These are phyloP conservation scores for Nothophytophthora sp. DNA, from an alignment of 352 stramenopile species.

Conservation along the genomic window DNA sequence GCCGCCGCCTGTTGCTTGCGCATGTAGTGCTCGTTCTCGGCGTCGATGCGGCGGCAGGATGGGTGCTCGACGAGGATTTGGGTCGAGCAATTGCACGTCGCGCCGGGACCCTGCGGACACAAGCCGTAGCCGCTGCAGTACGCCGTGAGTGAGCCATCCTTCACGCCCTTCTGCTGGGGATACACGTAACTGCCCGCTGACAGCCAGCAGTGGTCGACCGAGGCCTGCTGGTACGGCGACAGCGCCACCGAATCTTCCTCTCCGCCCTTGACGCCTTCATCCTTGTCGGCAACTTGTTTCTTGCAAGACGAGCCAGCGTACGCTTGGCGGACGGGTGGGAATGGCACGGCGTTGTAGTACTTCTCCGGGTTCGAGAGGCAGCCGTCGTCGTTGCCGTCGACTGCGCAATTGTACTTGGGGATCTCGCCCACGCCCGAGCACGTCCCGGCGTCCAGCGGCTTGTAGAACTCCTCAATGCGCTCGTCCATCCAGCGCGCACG, in stretches of 20 bases:
- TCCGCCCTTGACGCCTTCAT: constrained; percentile 11
- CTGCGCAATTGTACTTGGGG: constrained; percentile 70
- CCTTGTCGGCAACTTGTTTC: constrained; percentile 16
- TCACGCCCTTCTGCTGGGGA: constrained; percentile 56
- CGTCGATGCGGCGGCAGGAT: constrained; percentile 68
- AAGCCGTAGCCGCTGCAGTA: constrained; percentile 72
- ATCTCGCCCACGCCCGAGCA: constrained; percentile 66
- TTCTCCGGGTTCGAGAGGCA: constrained; percentile 54
- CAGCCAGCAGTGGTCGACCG: constrained; percentile 75
- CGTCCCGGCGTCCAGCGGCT: constrained; percentile 46
- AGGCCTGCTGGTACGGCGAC: constrained; percentile 39
- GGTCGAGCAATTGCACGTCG: constrained; percentile 54
- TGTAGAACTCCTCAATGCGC: constrained; percentile 70
- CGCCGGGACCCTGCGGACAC: constrained; percentile 54
- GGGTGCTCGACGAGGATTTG: constrained; percentile 41
- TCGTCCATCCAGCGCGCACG: constrained; percentile 76
- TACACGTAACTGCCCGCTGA: constrained; percentile 61
- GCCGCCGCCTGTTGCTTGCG: constrained; percentile 14
- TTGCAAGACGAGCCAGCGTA: constrained; percentile 43
- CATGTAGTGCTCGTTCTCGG: constrained; percentile 42
- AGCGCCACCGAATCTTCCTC: constrained; percentile 14
- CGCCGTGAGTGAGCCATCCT: constrained; percentile 54
- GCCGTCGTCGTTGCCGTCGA: constrained; percentile 57
- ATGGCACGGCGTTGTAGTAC: constrained; percentile 63
- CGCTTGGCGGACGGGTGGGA: constrained; percentile 56